phyloP scores from a whole-genome alignment of 768 basidiomycete genomes.

The Pleurotus djamor region DNA sequence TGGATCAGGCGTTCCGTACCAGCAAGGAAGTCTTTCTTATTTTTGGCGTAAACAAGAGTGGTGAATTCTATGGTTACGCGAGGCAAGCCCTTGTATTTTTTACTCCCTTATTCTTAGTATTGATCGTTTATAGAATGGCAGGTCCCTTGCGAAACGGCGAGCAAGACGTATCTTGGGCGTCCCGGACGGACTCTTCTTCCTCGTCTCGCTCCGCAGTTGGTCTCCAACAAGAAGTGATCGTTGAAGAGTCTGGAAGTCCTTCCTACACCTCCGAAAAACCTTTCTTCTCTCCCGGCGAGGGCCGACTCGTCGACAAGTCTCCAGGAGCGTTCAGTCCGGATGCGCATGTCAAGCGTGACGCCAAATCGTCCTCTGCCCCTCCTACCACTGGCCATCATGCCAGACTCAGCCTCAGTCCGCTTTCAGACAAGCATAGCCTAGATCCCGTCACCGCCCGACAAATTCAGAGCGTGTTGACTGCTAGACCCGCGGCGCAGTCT shows the following conservation, averaged over 20 bases:
- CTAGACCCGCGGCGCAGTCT: background rate
- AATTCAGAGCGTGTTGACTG: background rate
- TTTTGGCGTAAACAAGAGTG: slow-evolving; percentile 91
- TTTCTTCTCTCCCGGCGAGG: background rate
- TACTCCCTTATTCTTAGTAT: slow-evolving; percentile 1
- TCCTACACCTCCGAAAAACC: slow-evolving; percentile 3
- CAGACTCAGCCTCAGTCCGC: slow-evolving; percentile 25
- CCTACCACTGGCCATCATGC: slow-evolving; percentile 44
- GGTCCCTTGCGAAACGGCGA: slow-evolving; percentile 57
- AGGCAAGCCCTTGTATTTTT: slow-evolving; percentile 39
- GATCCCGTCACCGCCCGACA: slow-evolving; percentile 17
- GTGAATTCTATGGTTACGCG: slow-evolving; percentile 94
- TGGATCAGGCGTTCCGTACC: slow-evolving; percentile 93
- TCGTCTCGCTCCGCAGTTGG: slow-evolving; percentile 21
- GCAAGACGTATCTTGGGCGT: slow-evolving; percentile 56
- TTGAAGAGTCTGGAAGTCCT: slow-evolving; percentile 13
- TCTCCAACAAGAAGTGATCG: slow-evolving; percentile 8
- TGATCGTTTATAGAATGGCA: slow-evolving; percentile 53
- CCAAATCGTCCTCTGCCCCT: slow-evolving; percentile 44
- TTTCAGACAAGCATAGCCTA: slow-evolving; percentile 25
- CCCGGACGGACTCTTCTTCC: slow-evolving; percentile 31
- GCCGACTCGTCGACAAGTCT: slow-evolving; percentile 21
- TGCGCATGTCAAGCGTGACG: background rate
- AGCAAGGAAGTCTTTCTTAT: slow-evolving; percentile 85
- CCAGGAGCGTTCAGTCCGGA: slow-evolving; percentile 18